These are phyloP conservation scores for Tricholoma terreum DNA, from an alignment of 768 basidiomycete genomes.

Conservation along the genomic window DNA sequence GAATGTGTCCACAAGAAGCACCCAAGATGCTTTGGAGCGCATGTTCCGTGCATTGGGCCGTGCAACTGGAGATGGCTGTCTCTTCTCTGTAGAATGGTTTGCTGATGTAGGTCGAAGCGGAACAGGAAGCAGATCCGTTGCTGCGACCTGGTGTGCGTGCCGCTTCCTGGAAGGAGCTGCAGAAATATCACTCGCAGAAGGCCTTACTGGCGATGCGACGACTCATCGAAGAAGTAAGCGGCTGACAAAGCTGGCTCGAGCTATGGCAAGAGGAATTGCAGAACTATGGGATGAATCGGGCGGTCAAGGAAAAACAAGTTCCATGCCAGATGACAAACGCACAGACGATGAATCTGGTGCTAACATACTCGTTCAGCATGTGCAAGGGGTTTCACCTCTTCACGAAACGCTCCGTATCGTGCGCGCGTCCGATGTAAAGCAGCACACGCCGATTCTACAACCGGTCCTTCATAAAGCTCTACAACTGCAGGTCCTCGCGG, in stretches of 20 bases:
- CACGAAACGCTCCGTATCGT: conserved; percentile 54
- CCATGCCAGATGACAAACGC: conserved; percentile 13
- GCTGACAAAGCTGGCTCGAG: conserved; percentile 62
- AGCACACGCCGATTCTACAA: conserved; percentile 37
- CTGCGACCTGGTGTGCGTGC: conserved; percentile 84
- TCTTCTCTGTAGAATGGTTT: conserved; percentile 86
- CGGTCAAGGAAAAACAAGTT: conserved; percentile 12
- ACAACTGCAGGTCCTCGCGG: conserved; percentile 71
- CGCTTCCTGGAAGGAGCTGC: conserved; percentile 73
- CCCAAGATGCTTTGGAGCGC: conserved; percentile 52
- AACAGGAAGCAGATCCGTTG: conserved; percentile 45
- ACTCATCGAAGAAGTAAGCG: conserved; percentile 40
- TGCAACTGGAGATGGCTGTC: conserved; percentile 62
- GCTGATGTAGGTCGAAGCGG: conserved; percentile 49
- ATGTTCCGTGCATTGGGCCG: conserved; percentile 76
- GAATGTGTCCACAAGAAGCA: conserved; percentile 48
- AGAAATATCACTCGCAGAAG: conserved; percentile 39
- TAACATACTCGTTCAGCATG: conserved; percentile 52
- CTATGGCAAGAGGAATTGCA: conserved; percentile 59
- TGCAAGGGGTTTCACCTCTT: conserved; percentile 62
- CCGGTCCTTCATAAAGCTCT: conserved; percentile 66
- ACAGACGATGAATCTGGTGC: conserved; percentile 29
- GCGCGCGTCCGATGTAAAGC: conserved; percentile 30
- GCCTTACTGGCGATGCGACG: conserved; percentile 22
- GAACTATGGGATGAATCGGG: conserved; percentile 63